A percentile compares a stretch with the other conserved stretches of the same genome.
Evolutionary conservation across 345 rosid genomes (phyloP).

Genomic region (Lepidium africanum): DNA sequence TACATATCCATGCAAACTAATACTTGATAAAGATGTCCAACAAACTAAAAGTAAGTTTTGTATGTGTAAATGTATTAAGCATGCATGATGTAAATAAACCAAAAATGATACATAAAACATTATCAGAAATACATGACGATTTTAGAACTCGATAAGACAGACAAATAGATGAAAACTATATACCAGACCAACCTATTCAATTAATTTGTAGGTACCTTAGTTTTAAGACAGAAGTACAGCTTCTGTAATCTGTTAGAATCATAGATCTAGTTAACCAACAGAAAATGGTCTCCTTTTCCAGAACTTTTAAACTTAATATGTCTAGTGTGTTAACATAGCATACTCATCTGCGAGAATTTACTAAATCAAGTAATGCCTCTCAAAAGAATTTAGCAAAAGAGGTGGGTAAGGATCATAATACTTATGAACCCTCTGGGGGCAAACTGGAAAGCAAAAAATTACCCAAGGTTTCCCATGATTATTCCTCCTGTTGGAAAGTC

Average conservation of each 20-base stretch:
- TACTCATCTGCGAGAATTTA: background rate
- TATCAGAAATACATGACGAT: background rate
- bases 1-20: background rate
- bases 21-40: background rate
- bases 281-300: background rate
- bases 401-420: background rate
- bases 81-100: background rate
- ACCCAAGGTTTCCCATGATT: slow-evolving; percentile 96
- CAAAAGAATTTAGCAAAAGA: background rate
- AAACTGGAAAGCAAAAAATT: slow-evolving; percentile 22
- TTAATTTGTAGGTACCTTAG: background rate
- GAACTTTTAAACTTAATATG: background rate
- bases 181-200: background rate
- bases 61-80: background rate
- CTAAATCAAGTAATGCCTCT: background rate
- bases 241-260: background rate
- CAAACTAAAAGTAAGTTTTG: background rate
- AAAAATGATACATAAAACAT: background rate
- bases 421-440: background rate
- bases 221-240: background rate
- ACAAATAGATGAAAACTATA: background rate
- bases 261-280: background rate
- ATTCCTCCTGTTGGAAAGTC: slow-evolving; percentile 98
- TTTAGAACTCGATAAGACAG: background rate
- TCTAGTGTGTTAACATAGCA: background rate